Evolutionary conservation across 2,329 filamentous ascomycete genomes (phyloP), one percentile per base, ranked within the genome.

Genomic region (Microdochium trichocladiopsis): DNA sequence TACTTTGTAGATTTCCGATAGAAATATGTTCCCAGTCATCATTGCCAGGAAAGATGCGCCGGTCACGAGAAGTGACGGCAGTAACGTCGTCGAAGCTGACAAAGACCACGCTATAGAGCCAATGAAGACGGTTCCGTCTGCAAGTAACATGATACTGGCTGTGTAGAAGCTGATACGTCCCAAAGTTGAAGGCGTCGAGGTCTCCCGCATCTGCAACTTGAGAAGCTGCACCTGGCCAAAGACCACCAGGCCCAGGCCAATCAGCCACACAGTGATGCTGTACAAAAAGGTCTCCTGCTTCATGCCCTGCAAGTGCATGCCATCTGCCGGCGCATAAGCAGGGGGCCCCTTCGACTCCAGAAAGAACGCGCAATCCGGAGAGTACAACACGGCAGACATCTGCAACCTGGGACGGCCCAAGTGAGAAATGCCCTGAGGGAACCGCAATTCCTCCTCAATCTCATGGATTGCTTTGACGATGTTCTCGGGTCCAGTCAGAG

Each of bases 361-460:
- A 55, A 86, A 84, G 65, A 82, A 86, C 3, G 76, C 79, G 60
- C 84, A 88, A 63, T 87, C 84, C 1, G 84, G 84, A 11, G 84
- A 87, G 67, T 82, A 87, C 18, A 86, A 71, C 22, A 87, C 74
- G 5, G 79, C 73, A 2, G 84, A 86, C 71, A 87, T 79, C 52
- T 79, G 74, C 25, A 88, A 72, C 25, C 69, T 72, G 2, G 84
- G 83, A 8, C 79, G 66, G n/a, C 61, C 66, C 4, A 72, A 72
- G 25, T 81, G 72, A 2, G 83, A 82, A 10, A 78, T 80, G 2
- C 84, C 84, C 16, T 74, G 75, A 2, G 84, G 84, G 53, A 75
- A 76, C 21, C 82, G 77, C 37, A 88, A 72, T 64, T 88, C 84
- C 24, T 76, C 69, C 65, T 88, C 84, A 53, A 87, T 77, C 47